These are phyloP conservation scores for Suillus subaureus DNA, from an alignment of 768 basidiomycete genomes.

Conservation along the genomic window DNA sequence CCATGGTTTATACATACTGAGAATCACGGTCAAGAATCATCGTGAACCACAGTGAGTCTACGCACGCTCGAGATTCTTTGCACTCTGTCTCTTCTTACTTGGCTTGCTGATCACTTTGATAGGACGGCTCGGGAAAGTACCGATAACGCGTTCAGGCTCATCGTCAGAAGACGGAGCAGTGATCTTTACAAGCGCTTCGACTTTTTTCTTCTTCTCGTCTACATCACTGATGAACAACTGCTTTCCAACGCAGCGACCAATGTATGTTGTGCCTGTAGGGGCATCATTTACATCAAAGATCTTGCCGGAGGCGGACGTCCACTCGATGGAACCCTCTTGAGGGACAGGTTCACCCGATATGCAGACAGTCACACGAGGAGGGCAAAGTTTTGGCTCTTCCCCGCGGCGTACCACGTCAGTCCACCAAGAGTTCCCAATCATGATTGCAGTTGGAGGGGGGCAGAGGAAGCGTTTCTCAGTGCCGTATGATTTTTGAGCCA, in stretches of 20 bases:
- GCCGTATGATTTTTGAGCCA: constrained; percentile 97
- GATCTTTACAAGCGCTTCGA: constrained; percentile 90
- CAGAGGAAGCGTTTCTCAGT: constrained; percentile 95
- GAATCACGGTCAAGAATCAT: constrained; percentile 17
- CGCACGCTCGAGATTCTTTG: constrained; percentile 91
- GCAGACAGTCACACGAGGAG: constrained; percentile 84
- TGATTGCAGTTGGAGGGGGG: constrained; percentile 90
- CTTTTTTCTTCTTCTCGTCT: constrained; percentile 94
- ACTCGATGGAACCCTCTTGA: constrained; percentile 84
- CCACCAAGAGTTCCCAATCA: constrained; percentile 97
- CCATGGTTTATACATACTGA: constrained; percentile 95
- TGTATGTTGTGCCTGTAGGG: constrained; percentile 82
- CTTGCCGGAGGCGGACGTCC: constrained; percentile 85
- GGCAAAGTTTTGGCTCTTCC: constrained; percentile 71
- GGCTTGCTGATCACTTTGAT: constrained; percentile 99
- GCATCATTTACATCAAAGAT: constrained; percentile 80
- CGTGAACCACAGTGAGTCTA: constrained; percentile 24
- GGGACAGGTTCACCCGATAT: constrained; percentile 90
- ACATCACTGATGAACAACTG: constrained; percentile 94
- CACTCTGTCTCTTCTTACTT: constrained; percentile 93
- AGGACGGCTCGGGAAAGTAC: constrained; percentile 88
- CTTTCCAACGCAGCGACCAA: constrained; percentile 92
- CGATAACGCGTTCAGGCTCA: constrained; percentile 81
- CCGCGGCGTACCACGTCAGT: constrained; percentile 74
- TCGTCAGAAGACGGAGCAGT: constrained; percentile 79